A percentile compares a stretch with the other conserved stretches of the same genome.
Conservation (phyloP, 208 protist genomes). For the Leishmania gerbilli region DNA sequence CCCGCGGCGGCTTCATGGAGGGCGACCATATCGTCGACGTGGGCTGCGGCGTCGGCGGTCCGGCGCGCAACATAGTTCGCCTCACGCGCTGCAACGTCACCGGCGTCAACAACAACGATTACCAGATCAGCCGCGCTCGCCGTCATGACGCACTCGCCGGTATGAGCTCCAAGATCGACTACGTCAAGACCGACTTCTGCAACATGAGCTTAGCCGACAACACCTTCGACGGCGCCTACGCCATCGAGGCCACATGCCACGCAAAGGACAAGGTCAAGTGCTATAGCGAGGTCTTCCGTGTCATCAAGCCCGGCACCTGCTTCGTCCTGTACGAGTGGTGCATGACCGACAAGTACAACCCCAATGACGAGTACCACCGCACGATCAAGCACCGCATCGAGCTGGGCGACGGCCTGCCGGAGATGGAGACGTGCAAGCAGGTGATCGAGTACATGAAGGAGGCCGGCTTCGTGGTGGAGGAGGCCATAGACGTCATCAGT, state of each 20-base stretch:
- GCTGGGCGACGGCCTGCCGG: conserved; percentile 94
- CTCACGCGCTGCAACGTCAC: conserved; percentile 94
- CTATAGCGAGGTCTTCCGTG: conserved; percentile 94
- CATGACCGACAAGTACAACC: conserved; percentile 95
- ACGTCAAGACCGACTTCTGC: conserved; percentile 95
- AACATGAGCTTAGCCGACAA: conserved; percentile 87
- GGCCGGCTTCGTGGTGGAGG: conserved; percentile 93
- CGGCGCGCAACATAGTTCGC: conserved; percentile 93
- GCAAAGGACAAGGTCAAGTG: conserved; percentile 91
- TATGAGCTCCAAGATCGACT: conserved; percentile 78
- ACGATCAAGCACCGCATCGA: conserved; percentile 94
- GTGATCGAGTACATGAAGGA: conserved; percentile 85
- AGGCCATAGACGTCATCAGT: conserved; percentile 66
- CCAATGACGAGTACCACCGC: conserved; percentile 85
- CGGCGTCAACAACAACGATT: conserved; percentile 98
- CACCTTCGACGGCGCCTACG: conserved; percentile 95
- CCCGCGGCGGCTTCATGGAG: conserved; percentile 81
- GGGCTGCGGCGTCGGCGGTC: conserved; percentile 97
- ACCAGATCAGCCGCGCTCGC: conserved; percentile 94
- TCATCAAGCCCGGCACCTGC: conserved; percentile 93
- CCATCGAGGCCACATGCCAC: conserved; percentile 98
- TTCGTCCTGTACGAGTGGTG: conserved; percentile 97
- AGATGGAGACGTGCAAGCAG: conserved; percentile 79
- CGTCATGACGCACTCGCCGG: conserved; percentile 67
- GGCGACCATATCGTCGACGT: conserved; percentile 90